Base-by-base conservation (phyloP, 495 filamentous ascomycete genomes). In the Rhypophila decipiens region DNA sequence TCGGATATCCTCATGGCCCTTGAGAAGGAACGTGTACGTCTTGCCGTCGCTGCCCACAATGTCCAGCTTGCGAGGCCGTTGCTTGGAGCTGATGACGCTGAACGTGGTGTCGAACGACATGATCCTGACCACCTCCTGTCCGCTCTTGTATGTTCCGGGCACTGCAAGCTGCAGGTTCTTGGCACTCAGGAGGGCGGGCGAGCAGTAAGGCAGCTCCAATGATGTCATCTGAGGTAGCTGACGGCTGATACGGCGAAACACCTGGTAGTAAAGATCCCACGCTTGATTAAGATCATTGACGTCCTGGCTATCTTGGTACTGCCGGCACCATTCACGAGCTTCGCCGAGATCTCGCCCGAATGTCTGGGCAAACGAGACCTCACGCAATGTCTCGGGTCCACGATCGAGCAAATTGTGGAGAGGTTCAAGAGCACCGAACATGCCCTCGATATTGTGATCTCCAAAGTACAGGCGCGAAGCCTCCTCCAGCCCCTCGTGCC, bases 401-500 rank as follows among this genome's bases (percentile, higher is more conserved):
- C 80, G 63, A 49, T 94, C 90, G 39, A 99, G 78, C 75, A 88
- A 81, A 24, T 91, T 86, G 63, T 99, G 93, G 39, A 99, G 73
- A 12, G 93, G 94, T 20, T 84, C 85, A 20, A 99, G 80, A 1
- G 86, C 89, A 34, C 82, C 76, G 62, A 99, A 91, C 91, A 97
- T 97, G 61, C 90, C 95, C 45, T 96, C 87, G 44, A 95, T 88
- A 60, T 99, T 94, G 48, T 88, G 82, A 58, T 96, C 94, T 35
- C 90, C 93, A 56, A 99, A 99, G 52, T 84, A 86, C 38, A 94
- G 68, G 39, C 94, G 81, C 5, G 89, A 96, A 2, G 93, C 94
- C 67, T 99, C 94, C 65, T 99, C 93, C 11, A 99, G 76, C n/a
- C 85, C 94, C 65, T 99, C 93, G 54, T 99, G 94, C 93, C 93